Evolutionary conservation across 352 stramenopile genomes (phyloP), one percentile per base, ranked within the genome.

Genomic region (Phytophthora ohioensis): DNA sequence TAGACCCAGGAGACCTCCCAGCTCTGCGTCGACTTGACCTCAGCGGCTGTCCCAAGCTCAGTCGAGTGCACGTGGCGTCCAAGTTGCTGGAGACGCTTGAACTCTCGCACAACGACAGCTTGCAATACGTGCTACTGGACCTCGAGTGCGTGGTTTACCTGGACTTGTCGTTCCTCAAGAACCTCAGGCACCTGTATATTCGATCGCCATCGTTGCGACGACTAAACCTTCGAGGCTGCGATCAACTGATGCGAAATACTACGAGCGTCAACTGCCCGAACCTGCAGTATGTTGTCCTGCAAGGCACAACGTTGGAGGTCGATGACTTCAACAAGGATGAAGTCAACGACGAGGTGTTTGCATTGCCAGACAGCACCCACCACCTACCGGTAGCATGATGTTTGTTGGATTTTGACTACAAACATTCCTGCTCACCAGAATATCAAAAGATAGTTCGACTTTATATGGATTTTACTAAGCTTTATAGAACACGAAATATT

Each of bases 91-190:
- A 83, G 32, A 53, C 13, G 0, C 60, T 91, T 41, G 49, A 88
- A 15, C 51, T 94, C 30, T 72, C 73, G 10, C 57, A 80, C 8
- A 91, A 81, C 39, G 67, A 79, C 34, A 67, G 73, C 13, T 68
- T 92, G 35, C 72, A 88, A 60, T 73, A 72, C 48, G 31, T 88
- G 15, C 36, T 88, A 10, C 69, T 92, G 34, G 76, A 91, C 51
- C 35, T 92, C 3, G 64, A 78, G 31, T 36, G 32, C 2, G 57
- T 71, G 1, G 64, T 54, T n/a, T 46, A 60, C 0, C 63, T 92
- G 15, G 77, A 94, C 43, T 60, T 92, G 54, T 91, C 86, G n/a
- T 90, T 84, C 31, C 67, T 92, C 34, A 84, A 84, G 67, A 76
- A 71, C 13, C 65, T 94, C 48, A 85, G 72, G 27, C 74, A 90